Percentiles rank a stretch among this genome's conserved stretches.
Evolutionary conservation across 352 stramenopile genomes (phyloP).

Genomic region (Pythium utonaiense): DNA sequence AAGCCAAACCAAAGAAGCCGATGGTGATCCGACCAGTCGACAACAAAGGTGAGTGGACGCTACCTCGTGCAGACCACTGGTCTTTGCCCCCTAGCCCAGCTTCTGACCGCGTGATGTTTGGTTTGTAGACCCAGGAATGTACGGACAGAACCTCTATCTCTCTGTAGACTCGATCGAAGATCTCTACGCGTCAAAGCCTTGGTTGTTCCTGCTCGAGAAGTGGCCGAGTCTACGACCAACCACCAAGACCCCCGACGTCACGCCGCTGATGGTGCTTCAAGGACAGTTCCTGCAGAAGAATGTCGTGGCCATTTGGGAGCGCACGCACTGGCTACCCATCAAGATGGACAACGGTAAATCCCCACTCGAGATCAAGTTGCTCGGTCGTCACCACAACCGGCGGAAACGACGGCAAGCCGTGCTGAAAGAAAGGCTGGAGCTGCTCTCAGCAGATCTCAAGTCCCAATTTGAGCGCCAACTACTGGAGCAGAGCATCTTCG

Average conservation of each 20-base stretch:
- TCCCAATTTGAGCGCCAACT: constrained; percentile 22
- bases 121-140: constrained; percentile 18
- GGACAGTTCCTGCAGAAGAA: constrained; percentile 35
- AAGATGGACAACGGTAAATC: constrained; percentile 38
- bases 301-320: constrained; percentile 42
- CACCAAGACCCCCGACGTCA: constrained; percentile 12
- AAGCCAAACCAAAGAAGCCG: constrained; percentile 8
- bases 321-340: constrained; percentile 48
- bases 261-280: constrained; percentile 26
- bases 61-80: no score
- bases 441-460: constrained; percentile 23
- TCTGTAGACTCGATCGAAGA: constrained; percentile 16
- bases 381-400: constrained; percentile 31
- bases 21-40: not conserved
- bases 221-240: constrained; percentile 29
- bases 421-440: constrained; percentile 35
- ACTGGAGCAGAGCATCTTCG: constrained; percentile 41
- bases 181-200: constrained; percentile 28
- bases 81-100: not conserved
- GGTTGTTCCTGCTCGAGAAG: constrained; percentile 15
- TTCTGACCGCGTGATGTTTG: not conserved
- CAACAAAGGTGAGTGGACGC: not conserved
- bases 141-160: constrained; percentile 24
- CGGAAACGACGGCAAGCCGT: constrained; percentile 39
- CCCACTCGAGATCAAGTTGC: constrained; percentile 23